These are phyloP conservation scores for Collybiopsis confluens DNA, from an alignment of 768 basidiomycete species.

Conservation along the genomic window DNA sequence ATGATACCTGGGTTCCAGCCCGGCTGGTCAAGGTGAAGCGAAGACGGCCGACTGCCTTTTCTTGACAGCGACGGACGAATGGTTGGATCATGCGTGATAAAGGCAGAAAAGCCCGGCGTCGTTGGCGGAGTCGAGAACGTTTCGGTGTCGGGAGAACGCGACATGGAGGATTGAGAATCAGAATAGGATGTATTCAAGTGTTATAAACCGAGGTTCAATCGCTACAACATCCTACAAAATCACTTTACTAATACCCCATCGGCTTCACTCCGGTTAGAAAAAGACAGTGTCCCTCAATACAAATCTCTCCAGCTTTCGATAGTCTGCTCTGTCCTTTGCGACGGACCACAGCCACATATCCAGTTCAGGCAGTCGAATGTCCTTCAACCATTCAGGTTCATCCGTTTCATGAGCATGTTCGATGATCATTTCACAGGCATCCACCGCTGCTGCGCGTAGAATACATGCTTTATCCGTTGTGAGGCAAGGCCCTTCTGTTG, in stretches of 20 bases:
- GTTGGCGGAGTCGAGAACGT: slow-evolving; percentile 41
- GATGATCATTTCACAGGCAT: slow-evolving; percentile 71
- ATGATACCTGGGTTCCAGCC: slow-evolving; percentile 42
- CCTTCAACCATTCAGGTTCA: slow-evolving; percentile 44
- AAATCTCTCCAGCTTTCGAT: slow-evolving; percentile 62
- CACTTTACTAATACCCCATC: neutral
- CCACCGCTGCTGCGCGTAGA: slow-evolving; percentile 74
- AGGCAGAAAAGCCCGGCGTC: slow-evolving; percentile 25
- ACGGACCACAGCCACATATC: slow-evolving; percentile 83
- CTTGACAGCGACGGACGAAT: slow-evolving; percentile 37
- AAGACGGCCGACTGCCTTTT: slow-evolving; percentile 38
- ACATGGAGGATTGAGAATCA: neutral
- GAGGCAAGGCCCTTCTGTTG: slow-evolving; percentile 47
- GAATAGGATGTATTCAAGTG: no score
- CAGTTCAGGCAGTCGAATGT: slow-evolving; percentile 54
- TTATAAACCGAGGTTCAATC: no score
- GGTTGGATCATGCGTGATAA: slow-evolving; percentile 13
- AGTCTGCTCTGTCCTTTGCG: slow-evolving; percentile 74
- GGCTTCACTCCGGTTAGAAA: slow-evolving; percentile 32
- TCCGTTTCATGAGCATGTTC: slow-evolving; percentile 42
- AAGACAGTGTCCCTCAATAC: slow-evolving; percentile 62
- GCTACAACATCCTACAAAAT: no score
- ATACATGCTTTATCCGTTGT: slow-evolving; percentile 61
- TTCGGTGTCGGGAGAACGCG: slow-evolving; percentile 29
- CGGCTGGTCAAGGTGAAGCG: slow-evolving; percentile 38